phyloP scores from a whole-genome alignment of 371 early-diverging fungal species.

The Coemansia sp. region DNA sequence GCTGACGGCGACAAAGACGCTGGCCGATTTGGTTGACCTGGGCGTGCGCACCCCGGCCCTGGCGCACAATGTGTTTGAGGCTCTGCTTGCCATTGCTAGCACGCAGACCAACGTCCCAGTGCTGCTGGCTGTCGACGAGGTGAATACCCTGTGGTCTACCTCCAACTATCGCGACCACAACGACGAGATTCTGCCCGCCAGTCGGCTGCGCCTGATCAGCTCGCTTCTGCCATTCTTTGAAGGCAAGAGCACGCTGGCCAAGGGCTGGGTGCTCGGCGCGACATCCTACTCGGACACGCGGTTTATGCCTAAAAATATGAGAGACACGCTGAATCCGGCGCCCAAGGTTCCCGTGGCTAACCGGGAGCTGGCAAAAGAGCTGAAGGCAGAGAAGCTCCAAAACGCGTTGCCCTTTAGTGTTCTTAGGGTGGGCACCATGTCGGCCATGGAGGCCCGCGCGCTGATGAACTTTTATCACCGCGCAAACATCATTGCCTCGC shows the following conservation, averaged over 20 bases:
- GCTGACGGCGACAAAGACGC: constrained; percentile 24
- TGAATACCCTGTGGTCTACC: constrained; percentile 47
- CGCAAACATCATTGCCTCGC: constrained; percentile 21
- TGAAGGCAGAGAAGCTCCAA: background rate
- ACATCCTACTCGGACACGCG: constrained; percentile 30
- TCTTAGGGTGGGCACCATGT: constrained; percentile 18
- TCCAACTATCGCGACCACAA: constrained; percentile 46
- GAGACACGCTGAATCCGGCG: constrained; percentile 25
- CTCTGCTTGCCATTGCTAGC: constrained; percentile 32
- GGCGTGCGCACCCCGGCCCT: constrained; percentile 38
- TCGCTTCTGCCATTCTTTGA: constrained; percentile 49
- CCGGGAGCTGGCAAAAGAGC: constrained; percentile 26
- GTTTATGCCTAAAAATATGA: constrained; percentile 38
- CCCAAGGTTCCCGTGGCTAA: constrained; percentile 30
- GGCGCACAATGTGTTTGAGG: constrained; percentile 43
- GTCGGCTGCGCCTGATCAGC: constrained; percentile 34
- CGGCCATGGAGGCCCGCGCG: constrained; percentile 35
- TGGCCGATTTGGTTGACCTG: constrained; percentile 33
- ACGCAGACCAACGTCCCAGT: constrained; percentile 47
- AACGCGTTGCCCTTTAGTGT: constrained; percentile 28
- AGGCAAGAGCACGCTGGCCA: constrained; percentile 13
- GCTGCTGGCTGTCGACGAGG: constrained; percentile 46
- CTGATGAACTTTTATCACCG: constrained; percentile 39
- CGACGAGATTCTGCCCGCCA: constrained; percentile 30
- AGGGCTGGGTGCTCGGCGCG: constrained; percentile 45